Evolutionary conservation across 805 yeast species (phyloP), one percentile per base, ranked within the genome.

Genomic region (Spathaspora boniae): DNA sequence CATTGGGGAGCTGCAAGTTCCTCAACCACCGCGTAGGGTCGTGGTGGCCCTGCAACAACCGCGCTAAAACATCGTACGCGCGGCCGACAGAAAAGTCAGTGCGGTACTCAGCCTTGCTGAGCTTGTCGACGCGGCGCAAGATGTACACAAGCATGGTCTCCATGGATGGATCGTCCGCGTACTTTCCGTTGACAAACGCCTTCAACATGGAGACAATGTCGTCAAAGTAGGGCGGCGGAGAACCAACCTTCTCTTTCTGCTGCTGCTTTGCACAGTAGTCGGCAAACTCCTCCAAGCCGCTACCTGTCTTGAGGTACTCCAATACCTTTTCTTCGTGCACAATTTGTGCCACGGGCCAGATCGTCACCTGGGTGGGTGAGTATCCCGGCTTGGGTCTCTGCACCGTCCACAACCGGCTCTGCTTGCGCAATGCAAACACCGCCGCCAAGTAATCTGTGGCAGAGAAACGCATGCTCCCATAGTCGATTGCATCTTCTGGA

Each of bases 1-100:
- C 58, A 1, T 51, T 47, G 1, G 85, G 80, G 11, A 72, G 53
- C 11, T 64, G 59, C 9, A 74, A 53, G 3, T 68, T 58, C 23
- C 61, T 63, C 30, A 76, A 68, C 75, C 77, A 76, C 16, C 56
- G 64, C 1, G 65, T 51, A 5, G 87, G 87, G 45, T 80, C 77
- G 19, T 59, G 65, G 20, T 46, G 48, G 11, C 64, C 48, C 5
- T 54, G 51, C 6, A 58, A 45, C 6, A 79, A 38, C 11, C 34
- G 37, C 14, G 41, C 41, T 27, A 66, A 51, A 16, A 81, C 44
- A 18, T 78, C 74, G 47, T 74, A 78, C 1, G 82, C 77, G 20
- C 70, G 48, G 5, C 78, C 68, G 41, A 70, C 65, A 1, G 82
- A 72, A 31, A 77, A 71, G 36, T 76, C 81, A 20, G 53, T 12